Evolutionary conservation across 805 yeast genomes (phyloP), one percentile per base, ranked within the genome.

Genomic region (Sugiyamaella valdiviana): DNA sequence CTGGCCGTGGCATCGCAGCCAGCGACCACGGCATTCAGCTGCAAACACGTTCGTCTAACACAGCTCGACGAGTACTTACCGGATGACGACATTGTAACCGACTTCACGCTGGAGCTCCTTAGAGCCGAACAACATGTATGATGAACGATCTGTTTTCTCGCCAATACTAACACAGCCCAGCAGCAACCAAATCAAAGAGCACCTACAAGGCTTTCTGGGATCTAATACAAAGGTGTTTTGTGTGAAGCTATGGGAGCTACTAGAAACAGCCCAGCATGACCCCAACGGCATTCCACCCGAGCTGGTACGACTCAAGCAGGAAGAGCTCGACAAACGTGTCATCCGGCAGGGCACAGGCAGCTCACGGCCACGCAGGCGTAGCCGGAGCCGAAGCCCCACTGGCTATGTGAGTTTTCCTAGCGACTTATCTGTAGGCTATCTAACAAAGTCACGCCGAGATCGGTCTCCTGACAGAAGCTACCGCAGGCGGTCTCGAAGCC

Each of bases 71-170:
- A 64, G 40, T 59, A 66, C 9, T 57, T 76, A 10, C 78, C 78
- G 0, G 79, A 74, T 41, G 82, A 78, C 53, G 82, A 77, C 20
- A 71, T 77, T 2, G 66, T 73, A 5, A 63, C 67, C 2, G 79
- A 73, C 36, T 76, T 74, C 48, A 58, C 73, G 3, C 60, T 62
- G 43, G 79, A 78, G 56, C 58, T 77, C 40, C 57, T 78, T 20
- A 48, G 55, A 2, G 62, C 61, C 6, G 42, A 39, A 14, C 26
- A 64, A 15, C 19, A 32, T 19, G 39, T 32, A 21, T 9, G 37
- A n/a, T 5, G 21, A 5, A 5, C 39, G 20, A 5, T 17, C 20
- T n/a, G n/a, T n/a, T n/a, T n/a, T n/a, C n/a, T n/a, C n/a, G n/a
- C 17, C 10, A 5, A 19, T 43, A 12, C 39, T 36, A 37, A 37